Conservation (phyloP, 306 rosid species). For the Vigna radiata region DNA sequence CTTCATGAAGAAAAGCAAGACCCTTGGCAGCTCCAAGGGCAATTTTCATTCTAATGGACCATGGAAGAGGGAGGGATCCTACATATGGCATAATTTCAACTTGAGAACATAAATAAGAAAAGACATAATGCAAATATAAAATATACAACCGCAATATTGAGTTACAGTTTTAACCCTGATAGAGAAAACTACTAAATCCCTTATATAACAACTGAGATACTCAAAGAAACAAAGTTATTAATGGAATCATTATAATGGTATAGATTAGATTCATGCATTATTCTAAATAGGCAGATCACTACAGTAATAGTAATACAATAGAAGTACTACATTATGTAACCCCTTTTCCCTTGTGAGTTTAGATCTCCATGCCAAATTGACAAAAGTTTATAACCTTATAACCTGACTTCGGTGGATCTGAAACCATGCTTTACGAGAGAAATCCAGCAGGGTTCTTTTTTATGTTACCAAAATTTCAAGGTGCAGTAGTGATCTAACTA, state of each 20-base stretch:
- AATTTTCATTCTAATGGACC: conserved; percentile 97
- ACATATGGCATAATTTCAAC: conserved; percentile 44
- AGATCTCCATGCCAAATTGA: neutral
- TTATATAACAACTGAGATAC: conserved; percentile 29
- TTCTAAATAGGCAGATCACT: conserved; percentile 15
- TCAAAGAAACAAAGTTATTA: neutral
- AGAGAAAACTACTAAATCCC: conserved; percentile 31
- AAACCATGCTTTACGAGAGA: conserved; percentile 21
- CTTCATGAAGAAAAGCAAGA: conserved; percentile 96
- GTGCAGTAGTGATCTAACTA: neutral
- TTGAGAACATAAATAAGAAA: conserved; percentile 37
- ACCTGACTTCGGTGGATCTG: conserved; percentile 5
- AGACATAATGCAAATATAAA: conserved; percentile 18
- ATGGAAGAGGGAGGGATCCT: conserved; percentile 98
- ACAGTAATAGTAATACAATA: neutral
- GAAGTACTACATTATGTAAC: neutral
- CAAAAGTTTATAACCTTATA: neutral
- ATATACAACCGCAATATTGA: conserved; percentile 15
- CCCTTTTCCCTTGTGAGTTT: neutral
- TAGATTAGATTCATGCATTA: conserved; percentile 15
- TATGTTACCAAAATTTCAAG: neutral
- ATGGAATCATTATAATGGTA: neutral
- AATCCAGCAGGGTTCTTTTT: neutral
- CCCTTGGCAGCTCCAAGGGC: conserved; percentile 98
- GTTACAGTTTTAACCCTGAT: conserved; percentile 17